These are phyloP conservation scores for Poa pratensis DNA, from an alignment of 176 grass and related monocot genomes.

Conservation along the genomic window DNA sequence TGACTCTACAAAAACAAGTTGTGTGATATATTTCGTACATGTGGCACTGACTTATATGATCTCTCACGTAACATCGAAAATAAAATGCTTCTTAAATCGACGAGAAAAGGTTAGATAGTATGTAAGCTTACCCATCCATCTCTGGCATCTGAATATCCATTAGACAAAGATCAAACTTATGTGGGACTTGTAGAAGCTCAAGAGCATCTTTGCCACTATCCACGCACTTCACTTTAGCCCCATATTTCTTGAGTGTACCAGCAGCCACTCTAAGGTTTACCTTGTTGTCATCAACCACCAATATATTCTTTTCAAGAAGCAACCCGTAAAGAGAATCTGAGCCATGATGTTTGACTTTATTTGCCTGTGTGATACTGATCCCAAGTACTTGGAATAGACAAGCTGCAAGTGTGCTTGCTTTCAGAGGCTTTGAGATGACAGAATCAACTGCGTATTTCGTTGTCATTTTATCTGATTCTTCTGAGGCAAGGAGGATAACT, in stretches of 20 bases:
- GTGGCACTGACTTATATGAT: background rate
- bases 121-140: conserved; percentile 91
- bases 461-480: conserved; percentile 56
- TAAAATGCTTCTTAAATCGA: background rate
- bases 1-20: background rate
- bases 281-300: conserved; percentile 97
- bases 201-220: conserved; percentile 93
- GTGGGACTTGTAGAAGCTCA: conserved; percentile 70
- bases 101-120: background rate
- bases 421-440: conserved; percentile 84
- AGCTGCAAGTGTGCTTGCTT: conserved; percentile 78
- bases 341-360: conserved; percentile 53
- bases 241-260: conserved; percentile 90
- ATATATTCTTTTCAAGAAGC: conserved; percentile 82
- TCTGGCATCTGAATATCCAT: conserved; percentile 99
- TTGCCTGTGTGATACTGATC: conserved; percentile 65
- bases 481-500: conserved; percentile 71
- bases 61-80: background rate
- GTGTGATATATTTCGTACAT: background rate
- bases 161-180: conserved; percentile 94
- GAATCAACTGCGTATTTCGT: conserved; percentile 59
- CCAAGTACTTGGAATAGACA: conserved; percentile 86
- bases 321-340: conserved; percentile 63
- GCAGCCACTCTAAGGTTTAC: conserved; percentile 95
- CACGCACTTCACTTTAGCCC: conserved; percentile 83